Evolutionary conservation across 768 basidiomycete genomes (phyloP), one percentile per base, ranked within the genome.

Genomic region (Naganishia antarctica): DNA sequence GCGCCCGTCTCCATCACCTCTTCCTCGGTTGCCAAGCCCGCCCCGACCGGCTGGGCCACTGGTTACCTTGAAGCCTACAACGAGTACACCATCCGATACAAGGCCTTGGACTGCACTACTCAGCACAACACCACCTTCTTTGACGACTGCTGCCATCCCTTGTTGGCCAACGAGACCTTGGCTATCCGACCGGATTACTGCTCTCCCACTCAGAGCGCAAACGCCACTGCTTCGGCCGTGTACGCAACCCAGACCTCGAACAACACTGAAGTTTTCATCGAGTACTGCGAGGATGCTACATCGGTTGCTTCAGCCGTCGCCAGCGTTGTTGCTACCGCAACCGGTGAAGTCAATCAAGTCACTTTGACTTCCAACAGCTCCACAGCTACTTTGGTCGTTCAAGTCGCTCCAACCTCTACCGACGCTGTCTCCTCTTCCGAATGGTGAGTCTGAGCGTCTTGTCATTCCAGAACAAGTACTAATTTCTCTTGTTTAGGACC

Each of bases 121-220:
- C 70, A 82, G 70, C 81, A 82, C 51, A 76, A 80, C 72, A 48
- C 46, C 48, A 48, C 61, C 48, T 79, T 77, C 78, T 90, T 88
- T 75, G 80, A 84, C 61, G 70, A 79, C 29, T 90, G 90, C 73
- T 88, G 88, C 81, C 84, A 84, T 74, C 85, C 88, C 64, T 79
- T 88, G 65, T 79, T 85, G 71, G 85, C 86, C 73, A 82, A 71
- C 53, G 80, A 86, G 78, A 82, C 77, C 59, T 81, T 85, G 40
- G 74, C 72, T 3, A 49, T 76, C 66, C 83, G 83, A 64, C 81
- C 82, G 29, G 67, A 83, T 18, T 76, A 84, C 71, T 89, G 87
- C 74, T 80, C 73, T 69, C 83, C 84, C 16, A 25, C 11, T 37
- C 37, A 53, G 15, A 26, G 50, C 21, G 60, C 59, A 40, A 53